phyloP scores from a whole-genome alignment of 768 basidiomycete genomes.

The Lentinula lateritia region DNA sequence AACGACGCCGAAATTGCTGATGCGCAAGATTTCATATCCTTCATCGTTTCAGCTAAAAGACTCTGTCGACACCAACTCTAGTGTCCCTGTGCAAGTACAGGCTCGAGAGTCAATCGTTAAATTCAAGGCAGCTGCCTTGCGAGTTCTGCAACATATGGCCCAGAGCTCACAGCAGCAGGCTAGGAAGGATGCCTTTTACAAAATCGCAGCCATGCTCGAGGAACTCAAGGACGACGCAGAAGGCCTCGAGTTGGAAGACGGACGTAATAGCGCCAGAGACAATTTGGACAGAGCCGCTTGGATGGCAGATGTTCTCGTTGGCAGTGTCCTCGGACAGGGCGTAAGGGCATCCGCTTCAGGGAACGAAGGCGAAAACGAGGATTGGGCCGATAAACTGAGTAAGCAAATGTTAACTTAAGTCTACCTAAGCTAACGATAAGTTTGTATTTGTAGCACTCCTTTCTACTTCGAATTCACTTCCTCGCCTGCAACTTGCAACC shows the following conservation, averaged over 20 bases:
- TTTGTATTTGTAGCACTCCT: conserved; percentile 44
- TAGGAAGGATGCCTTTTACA: conserved; percentile 62
- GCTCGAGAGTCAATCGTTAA: conserved; percentile 50
- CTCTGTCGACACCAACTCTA: not conserved
- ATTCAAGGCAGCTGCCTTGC: conserved; percentile 65
- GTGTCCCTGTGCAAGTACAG: conserved; percentile 24
- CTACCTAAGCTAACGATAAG: not conserved
- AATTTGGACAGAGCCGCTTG: conserved; percentile 43
- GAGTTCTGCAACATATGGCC: conserved; percentile 62
- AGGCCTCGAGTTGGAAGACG: conserved; percentile 18
- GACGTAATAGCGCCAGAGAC: conserved; percentile 2
- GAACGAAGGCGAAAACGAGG: conserved; percentile 31
- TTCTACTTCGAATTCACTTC: conserved; percentile 50
- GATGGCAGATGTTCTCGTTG: conserved; percentile 75
- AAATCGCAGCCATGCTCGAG: conserved; percentile 58
- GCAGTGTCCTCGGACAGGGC: conserved; percentile 29
- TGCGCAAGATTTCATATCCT: conserved; percentile 44
- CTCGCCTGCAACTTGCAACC: conserved; percentile 61
- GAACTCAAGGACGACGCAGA: conserved; percentile 49
- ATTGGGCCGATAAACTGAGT: conserved; percentile 73
- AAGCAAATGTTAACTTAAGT: conserved; percentile 17
- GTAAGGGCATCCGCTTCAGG: not conserved
- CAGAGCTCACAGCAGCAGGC: conserved; percentile 41
- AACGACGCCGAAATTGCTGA: conserved; percentile 24
- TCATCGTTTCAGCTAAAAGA: conserved; percentile 24